Evolutionary conservation across 495 filamentous ascomycete species (phyloP).

Genomic region (Podospora pseudoanserina): DNA sequence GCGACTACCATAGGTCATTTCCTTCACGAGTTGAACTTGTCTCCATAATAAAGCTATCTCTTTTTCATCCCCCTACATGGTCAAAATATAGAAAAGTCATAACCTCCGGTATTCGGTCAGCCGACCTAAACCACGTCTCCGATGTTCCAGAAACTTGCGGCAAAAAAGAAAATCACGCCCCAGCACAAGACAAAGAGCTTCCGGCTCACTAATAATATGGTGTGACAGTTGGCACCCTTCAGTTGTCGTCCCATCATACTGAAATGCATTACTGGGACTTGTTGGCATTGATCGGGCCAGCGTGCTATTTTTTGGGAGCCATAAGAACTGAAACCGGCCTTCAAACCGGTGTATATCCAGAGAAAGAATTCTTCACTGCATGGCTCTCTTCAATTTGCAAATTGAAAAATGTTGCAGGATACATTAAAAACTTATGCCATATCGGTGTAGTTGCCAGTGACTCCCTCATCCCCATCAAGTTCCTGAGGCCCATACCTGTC

Average conservation of each 20-base stretch:
- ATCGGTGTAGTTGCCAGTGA: neutral
- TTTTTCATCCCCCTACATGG: neutral
- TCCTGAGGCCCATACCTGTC: slow-evolving; percentile 16
- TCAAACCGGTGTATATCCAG: too few relatives aligned
- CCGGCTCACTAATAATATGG: neutral
- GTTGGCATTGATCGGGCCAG: neutral
- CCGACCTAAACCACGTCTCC: neutral
- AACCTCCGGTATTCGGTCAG: neutral
- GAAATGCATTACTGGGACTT: too few relatives aligned
- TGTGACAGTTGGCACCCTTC: neutral
- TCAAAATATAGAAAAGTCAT: neutral
- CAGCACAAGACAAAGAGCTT: neutral
- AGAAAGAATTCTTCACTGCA: too few relatives aligned
- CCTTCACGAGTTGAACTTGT: too few relatives aligned
- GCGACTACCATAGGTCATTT: too few relatives aligned
- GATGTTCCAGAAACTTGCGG: neutral
- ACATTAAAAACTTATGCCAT: neutral
- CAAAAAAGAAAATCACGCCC: neutral
- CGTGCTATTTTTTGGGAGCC: neutral
- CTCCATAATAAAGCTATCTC: neutral
- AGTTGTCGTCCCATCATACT: neutral
- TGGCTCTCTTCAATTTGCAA: too few relatives aligned
- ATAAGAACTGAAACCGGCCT: too few relatives aligned
- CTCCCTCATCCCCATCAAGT: neutral
- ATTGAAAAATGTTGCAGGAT: too few relatives aligned